Evolutionary conservation across 257 asterid genomes (phyloP).

Genomic region (Paraleonurus japonicus): DNA sequence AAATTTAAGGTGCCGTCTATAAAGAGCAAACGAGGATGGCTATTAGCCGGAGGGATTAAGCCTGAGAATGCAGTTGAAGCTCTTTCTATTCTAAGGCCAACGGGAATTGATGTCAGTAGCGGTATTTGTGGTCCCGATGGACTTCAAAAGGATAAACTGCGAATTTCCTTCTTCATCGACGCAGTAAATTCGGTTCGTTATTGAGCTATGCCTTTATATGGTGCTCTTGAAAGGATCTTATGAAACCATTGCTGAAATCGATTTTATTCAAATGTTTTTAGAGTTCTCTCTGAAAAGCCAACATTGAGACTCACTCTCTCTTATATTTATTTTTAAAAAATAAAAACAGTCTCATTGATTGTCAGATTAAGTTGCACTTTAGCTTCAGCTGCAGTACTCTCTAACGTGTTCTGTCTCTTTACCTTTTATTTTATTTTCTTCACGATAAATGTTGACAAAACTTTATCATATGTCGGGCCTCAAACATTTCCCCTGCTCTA

Average conservation of each 20-base stretch:
- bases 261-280: neutral
- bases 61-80: constrained; percentile 72
- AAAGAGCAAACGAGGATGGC: constrained; percentile 81
- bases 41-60: constrained; percentile 83
- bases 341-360: neutral
- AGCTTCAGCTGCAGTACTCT: neutral
- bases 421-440: neutral
- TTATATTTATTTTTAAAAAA: neutral
- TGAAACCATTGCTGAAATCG: no score
- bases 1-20: constrained; percentile 64
- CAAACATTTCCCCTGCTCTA: no score
- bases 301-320: neutral
- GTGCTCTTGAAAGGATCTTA: neutral
- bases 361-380: neutral
- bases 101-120: constrained; percentile 90
- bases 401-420: neutral
- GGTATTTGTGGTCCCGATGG: constrained; percentile 88
- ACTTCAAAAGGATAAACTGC: constrained; percentile 62
- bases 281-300: neutral
- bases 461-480: neutral
- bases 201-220: constrained; percentile 23
- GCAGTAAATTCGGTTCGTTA: constrained; percentile 50
- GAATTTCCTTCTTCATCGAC: constrained; percentile 66
- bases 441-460: neutral
- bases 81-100: constrained; percentile 64